Conservation (phyloP, 768 basidiomycete genomes). For the Tylopilus subfusipes region DNA sequence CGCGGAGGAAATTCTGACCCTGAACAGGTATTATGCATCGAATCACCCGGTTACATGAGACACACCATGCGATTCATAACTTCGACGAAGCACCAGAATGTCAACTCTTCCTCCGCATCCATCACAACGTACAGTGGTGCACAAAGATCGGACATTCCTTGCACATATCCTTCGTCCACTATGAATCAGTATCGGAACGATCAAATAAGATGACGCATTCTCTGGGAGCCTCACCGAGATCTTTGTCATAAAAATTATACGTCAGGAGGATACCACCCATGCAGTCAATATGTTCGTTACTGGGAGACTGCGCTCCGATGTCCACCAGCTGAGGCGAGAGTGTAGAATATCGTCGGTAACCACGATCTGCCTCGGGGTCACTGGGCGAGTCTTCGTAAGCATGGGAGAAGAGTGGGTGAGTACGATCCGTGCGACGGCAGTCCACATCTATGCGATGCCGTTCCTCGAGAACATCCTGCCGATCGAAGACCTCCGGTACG, state of each 20-base stretch:
- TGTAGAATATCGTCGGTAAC: slow-evolving; percentile 56
- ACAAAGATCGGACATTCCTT: slow-evolving; percentile 97
- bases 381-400: slow-evolving; percentile 33
- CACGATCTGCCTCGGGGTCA: slow-evolving; percentile 52
- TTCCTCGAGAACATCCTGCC: slow-evolving; percentile 80
- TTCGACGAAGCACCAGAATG: slow-evolving; percentile 95
- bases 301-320: slow-evolving; percentile 83
- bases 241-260: slow-evolving; percentile 86
- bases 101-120: slow-evolving; percentile 82
- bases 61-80: slow-evolving; percentile 94
- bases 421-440: slow-evolving; percentile 92
- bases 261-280: slow-evolving; percentile 83
- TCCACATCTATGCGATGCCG: slow-evolving; percentile 96
- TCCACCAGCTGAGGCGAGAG: slow-evolving; percentile 72
- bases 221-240: slow-evolving; percentile 58
- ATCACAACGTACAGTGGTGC: slow-evolving; percentile 92
- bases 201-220: neutral
- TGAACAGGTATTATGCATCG: slow-evolving; percentile 30
- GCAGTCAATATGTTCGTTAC: slow-evolving; percentile 90
- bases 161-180: slow-evolving; percentile 76
- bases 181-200: slow-evolving; percentile 12
- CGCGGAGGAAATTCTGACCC: slow-evolving; percentile 94
- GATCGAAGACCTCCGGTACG: slow-evolving; percentile 75
- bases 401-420: slow-evolving; percentile 81
- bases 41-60: slow-evolving; percentile 9